phyloP scores from a whole-genome alignment of 2,329 filamentous ascomycete species.

The Talaromyces sp. region DNA sequence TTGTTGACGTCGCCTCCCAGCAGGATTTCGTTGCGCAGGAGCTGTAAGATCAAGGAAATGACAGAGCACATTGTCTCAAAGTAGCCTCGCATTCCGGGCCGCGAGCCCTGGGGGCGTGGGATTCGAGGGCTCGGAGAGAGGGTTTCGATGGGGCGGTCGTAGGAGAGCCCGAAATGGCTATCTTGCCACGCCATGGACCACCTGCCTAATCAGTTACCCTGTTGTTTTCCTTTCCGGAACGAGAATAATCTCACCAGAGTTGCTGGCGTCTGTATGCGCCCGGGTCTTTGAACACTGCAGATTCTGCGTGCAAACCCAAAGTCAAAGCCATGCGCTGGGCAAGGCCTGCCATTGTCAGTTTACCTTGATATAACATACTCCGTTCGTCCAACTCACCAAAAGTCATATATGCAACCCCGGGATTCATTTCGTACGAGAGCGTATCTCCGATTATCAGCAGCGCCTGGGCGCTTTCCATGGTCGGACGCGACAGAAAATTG shows the following conservation, averaged over 20 bases:
- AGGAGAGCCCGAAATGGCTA: constrained; percentile 58
- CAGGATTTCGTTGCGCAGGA: constrained; percentile 53
- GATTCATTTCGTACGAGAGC: constrained; percentile 59
- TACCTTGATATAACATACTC: no score
- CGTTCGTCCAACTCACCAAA: constrained; percentile 42
- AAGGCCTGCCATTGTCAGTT: no score
- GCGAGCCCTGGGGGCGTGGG: constrained; percentile 43
- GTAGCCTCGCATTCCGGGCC: constrained; percentile 49
- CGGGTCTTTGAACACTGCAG: constrained; percentile 46
- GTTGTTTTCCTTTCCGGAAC: no score
- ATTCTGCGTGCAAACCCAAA: constrained; percentile 55
- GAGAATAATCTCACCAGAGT: constrained; percentile 30
- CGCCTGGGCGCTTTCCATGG: constrained; percentile 56
- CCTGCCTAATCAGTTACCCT: constrained; percentile 22
- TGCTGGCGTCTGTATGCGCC: constrained; percentile 41
- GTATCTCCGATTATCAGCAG: constrained; percentile 58
- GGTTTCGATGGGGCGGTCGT: constrained; percentile 54
- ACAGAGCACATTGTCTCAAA: constrained; percentile 56
- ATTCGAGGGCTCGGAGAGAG: constrained; percentile 48
- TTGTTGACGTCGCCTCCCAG: constrained; percentile 49
- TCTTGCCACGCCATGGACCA: constrained; percentile 63
- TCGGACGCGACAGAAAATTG: constrained; percentile 58
- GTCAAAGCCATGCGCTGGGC: constrained; percentile 57
- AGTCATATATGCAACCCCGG: constrained; percentile 57
- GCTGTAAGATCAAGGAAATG: constrained; percentile 50